Base-by-base conservation (phyloP, 805 yeast genomes). In the Candida montana region DNA sequence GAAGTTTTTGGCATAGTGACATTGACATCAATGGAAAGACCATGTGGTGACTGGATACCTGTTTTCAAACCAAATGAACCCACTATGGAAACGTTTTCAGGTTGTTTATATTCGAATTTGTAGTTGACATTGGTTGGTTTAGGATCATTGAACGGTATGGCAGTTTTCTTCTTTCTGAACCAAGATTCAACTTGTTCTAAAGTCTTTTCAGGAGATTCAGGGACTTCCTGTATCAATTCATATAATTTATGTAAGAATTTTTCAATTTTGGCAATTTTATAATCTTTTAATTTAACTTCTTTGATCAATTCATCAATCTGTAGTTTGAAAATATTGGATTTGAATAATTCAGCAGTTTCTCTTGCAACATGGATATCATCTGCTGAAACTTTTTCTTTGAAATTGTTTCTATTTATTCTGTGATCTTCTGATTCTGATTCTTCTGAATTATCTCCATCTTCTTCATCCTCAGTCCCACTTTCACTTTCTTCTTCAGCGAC, bases 261-360 rank as follows among this genome's bases (percentile, higher is more conserved):
- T 58, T 87, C 95, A 42, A 87, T 77, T 37, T 71, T 68, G 38
- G 75, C 59, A 33, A 83, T 74, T 54, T 82, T 81, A 15, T 76
- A 62, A 16, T 86, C 91, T 53, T 84, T 84, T 31, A 90, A 61
- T 52, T 78, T 76, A 31, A 91, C 75, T 62, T 91, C 98, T 51
- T 78, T 76, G 52, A 93, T 67, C 31, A 93, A 68, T 59, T 90
- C 98, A 63, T 90, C 98, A 46, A 93, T 89, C 66, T 93, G 96
- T 44, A 93, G 65, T 62, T 93, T 93, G 79, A 93, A 91, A 41
- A 93, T 89, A 63, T 90, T 93, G 8, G 96, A 88, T 57, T 90
- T 88, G 77, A 90, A 93, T 35, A 91, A 67, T 61, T 90, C 97
- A 1, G 95, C 93, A 1, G 97, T 86, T 61, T 90, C 97, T 53